Percentiles rank a stretch among this genome's conserved stretches.
Conservation (phyloP, 2,329 filamentous ascomycete species). For the Botrytis medusae region DNA sequence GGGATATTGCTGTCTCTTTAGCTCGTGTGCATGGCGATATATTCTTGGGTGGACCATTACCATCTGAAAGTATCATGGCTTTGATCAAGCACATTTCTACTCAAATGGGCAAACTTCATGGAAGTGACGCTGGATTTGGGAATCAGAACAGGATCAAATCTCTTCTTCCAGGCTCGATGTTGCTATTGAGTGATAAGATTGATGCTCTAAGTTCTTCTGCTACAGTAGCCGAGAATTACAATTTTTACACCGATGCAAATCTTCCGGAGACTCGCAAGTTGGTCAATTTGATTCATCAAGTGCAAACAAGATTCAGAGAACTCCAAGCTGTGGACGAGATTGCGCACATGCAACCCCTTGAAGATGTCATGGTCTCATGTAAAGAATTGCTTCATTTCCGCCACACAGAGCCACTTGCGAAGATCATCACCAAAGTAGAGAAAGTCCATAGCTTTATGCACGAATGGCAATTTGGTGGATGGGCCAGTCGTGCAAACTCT, state of each 20-base stretch:
- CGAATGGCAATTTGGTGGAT: constrained; percentile 86
- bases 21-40: constrained; percentile 58
- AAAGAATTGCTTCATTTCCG: constrained; percentile 72
- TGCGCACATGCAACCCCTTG: constrained; percentile 70
- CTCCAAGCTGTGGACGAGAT: constrained; percentile 67
- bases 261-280: constrained; percentile 72
- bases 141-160: constrained; percentile 48
- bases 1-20: constrained; percentile 52
- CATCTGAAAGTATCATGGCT: constrained; percentile 34
- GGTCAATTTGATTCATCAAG: constrained; percentile 65
- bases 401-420: constrained; percentile 81
- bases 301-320: constrained; percentile 70
- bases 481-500: constrained; percentile 78
- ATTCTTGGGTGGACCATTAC: constrained; percentile 29
- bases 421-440: constrained; percentile 82
- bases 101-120: constrained; percentile 31
- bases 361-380: constrained; percentile 74
- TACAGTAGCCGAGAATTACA: constrained; percentile 57
- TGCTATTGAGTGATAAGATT: constrained; percentile 64
- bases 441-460: constrained; percentile 82
- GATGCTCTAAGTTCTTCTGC: constrained; percentile 45
- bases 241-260: constrained; percentile 87
- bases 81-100: constrained; percentile 36
- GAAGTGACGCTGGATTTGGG: constrained; percentile 20
- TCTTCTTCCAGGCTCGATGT: constrained; percentile 65